A percentile compares a stretch with the other conserved stretches of the same genome.
Evolutionary conservation across 106 monocot species (phyloP).

Genomic region (Chionographis japonica): DNA sequence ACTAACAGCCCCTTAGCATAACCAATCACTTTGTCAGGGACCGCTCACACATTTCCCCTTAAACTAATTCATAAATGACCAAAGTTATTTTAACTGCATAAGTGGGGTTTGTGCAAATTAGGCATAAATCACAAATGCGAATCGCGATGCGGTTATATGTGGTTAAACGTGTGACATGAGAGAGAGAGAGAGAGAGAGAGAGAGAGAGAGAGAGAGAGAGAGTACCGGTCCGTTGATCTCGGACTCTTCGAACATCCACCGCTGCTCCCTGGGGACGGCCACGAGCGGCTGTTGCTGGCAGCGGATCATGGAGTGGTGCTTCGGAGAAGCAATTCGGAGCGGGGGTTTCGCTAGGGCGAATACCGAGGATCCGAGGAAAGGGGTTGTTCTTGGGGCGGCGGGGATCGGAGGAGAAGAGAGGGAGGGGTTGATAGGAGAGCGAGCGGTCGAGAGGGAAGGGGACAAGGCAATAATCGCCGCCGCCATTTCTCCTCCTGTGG

Average conservation of each 20-base stretch:
- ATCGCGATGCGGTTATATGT: too few species aligned
- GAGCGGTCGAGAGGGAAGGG: neutral
- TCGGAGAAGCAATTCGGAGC: neutral
- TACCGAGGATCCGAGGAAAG: slow-evolving; percentile 14
- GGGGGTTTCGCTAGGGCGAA: slow-evolving; percentile 3
- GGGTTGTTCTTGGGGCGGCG: neutral
- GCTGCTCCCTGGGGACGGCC: slow-evolving; percentile 35
- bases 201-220: neutral
- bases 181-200: too few species aligned
- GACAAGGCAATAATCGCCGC: slow-evolving; percentile 2
- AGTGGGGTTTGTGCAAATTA: too few species aligned
- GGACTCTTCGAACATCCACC: slow-evolving; percentile 81
- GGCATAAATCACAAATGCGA: too few species aligned
- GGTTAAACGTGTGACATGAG: too few species aligned
- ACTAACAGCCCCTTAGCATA: too few species aligned
- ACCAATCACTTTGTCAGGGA: too few species aligned
- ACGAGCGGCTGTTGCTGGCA: slow-evolving; percentile 18
- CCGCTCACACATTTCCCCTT: too few species aligned
- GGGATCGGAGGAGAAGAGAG: neutral
- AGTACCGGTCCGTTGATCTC: slow-evolving; percentile 79
- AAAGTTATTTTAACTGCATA: too few species aligned
- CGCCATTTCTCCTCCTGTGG: neutral
- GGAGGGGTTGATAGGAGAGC: neutral
- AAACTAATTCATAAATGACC: too few species aligned
- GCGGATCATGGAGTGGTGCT: slow-evolving; percentile 6